Percentiles rank a stretch among this genome's conserved stretches.
These are phyloP conservation scores for Hypomontagnella submonticulosa DNA, from an alignment of 495 filamentous ascomycete genomes.

Conservation along the genomic window DNA sequence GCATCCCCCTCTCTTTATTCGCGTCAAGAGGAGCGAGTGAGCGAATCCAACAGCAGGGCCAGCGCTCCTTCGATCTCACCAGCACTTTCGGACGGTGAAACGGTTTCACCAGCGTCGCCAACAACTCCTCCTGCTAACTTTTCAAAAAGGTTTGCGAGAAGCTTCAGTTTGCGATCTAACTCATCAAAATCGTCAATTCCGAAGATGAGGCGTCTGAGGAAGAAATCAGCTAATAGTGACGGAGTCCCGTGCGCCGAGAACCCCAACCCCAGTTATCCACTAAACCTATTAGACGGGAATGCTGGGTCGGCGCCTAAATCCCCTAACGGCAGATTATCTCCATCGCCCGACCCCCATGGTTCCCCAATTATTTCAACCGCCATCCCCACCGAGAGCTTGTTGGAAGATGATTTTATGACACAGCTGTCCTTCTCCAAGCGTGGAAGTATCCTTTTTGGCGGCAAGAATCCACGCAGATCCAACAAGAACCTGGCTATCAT, in stretches of 20 bases:
- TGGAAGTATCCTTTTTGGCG: slow-evolving; percentile 74
- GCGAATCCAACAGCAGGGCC: slow-evolving; percentile 47
- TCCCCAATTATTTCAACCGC: slow-evolving; percentile 61
- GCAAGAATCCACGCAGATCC: slow-evolving; percentile 53
- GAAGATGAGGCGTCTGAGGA: slow-evolving; percentile 48
- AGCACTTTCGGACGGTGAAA: slow-evolving; percentile 38
- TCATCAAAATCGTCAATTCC: slow-evolving; percentile 39
- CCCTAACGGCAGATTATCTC: slow-evolving; percentile 39
- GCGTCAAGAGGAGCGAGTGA: slow-evolving; percentile 43
- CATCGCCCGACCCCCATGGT: slow-evolving; percentile 36
- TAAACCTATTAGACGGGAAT: slow-evolving; percentile 34
- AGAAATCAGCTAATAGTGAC: slow-evolving; percentile 44
- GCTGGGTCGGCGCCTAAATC: slow-evolving; percentile 39
- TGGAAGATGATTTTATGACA: slow-evolving; percentile 62
- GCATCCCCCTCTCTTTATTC: slow-evolving; percentile 42
- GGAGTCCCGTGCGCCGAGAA: slow-evolving; percentile 25
- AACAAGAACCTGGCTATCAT: slow-evolving; percentile 30
- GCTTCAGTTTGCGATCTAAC: slow-evolving; percentile 53
- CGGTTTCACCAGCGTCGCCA: slow-evolving; percentile 46
- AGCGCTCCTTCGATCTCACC: slow-evolving; percentile 40
- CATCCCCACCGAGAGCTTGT: slow-evolving; percentile 63
- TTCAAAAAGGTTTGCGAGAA: slow-evolving; percentile 50
- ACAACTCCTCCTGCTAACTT: slow-evolving; percentile 49
- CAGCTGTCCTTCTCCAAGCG: slow-evolving; percentile 66
- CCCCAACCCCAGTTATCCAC: slow-evolving; percentile 42